Evolutionary conservation across 176 grass and related monocot genomes (phyloP).

Genomic region (Oryza officinalis): DNA sequence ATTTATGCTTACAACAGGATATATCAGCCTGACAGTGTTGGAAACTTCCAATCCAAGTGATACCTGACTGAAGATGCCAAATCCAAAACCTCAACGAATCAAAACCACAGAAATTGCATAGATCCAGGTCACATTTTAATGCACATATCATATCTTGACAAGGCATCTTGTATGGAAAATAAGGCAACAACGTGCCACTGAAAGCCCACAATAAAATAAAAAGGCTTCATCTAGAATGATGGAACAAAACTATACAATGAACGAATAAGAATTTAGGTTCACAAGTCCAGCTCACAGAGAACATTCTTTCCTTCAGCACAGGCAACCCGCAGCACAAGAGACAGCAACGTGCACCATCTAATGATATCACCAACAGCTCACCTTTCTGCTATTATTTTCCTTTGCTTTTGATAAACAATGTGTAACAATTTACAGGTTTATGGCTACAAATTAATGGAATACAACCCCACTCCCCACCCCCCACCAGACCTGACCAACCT

Average conservation of each 20-base stretch:
- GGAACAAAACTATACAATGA: constrained; percentile 18
- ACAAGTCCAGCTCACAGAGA: constrained; percentile 37
- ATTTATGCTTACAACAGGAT: neutral
- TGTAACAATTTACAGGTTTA: constrained; percentile 59
- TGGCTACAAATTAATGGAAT: constrained; percentile 61
- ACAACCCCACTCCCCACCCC: neutral
- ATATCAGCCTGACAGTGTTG: neutral
- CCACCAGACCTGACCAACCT: constrained; percentile 43
- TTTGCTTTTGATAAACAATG: constrained; percentile 61
- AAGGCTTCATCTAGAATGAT: constrained; percentile 26
- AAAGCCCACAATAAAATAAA: neutral
- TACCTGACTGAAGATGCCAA: neutral
- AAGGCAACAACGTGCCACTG: neutral
- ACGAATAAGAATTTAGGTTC: constrained; percentile 33
- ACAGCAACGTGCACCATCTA: constrained; percentile 18
- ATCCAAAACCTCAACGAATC: constrained; percentile 17
- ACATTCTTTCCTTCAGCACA: constrained; percentile 25
- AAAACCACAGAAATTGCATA: constrained; percentile 28
- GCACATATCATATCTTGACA: constrained; percentile 20
- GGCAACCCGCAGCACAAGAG: constrained; percentile 10
- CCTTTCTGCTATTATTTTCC: constrained; percentile 56
- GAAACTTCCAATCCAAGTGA: constrained; percentile 14
- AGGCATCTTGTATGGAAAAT: neutral
- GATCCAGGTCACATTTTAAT: constrained; percentile 2
- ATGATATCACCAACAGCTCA: constrained; percentile 50